Conservation (phyloP, 1,139 yeast species). For the Protomyces macrosporus region DNA sequence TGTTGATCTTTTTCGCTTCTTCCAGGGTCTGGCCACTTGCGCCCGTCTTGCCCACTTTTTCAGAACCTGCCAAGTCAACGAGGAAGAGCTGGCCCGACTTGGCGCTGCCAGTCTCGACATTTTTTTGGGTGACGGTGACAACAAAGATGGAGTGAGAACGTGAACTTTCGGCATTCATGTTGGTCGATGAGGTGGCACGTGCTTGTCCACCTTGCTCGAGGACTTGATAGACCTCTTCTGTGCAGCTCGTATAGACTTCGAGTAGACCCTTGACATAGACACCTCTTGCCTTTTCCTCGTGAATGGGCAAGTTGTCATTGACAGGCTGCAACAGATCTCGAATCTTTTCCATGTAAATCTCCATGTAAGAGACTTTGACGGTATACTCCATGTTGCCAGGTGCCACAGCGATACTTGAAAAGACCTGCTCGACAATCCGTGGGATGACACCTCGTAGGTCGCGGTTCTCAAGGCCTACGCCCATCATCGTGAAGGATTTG, state of each 20-base stretch:
- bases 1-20: slow-evolving; percentile 79
- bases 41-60: slow-evolving; percentile 77
- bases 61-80: slow-evolving; percentile 87
- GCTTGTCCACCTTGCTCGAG: slow-evolving; percentile 53
- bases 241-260: slow-evolving; percentile 54
- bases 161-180: slow-evolving; percentile 71
- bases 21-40: slow-evolving; percentile 70
- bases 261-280: slow-evolving; percentile 66
- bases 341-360: slow-evolving; percentile 73
- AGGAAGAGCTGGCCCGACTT: slow-evolving; percentile 66
- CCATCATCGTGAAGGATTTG: slow-evolving; percentile 81
- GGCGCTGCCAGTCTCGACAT: slow-evolving; percentile 50
- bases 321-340: slow-evolving; percentile 51
- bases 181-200: slow-evolving; percentile 59
- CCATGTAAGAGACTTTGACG: slow-evolving; percentile 70
- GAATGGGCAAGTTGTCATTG: slow-evolving; percentile 49
- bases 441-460: slow-evolving; percentile 61
- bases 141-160: slow-evolving; percentile 80
- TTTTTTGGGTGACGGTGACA: slow-evolving; percentile 58
- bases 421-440: slow-evolving; percentile 62
- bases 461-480: slow-evolving; percentile 47
- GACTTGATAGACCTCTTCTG: slow-evolving; percentile 55
- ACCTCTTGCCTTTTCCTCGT: slow-evolving; percentile 62
- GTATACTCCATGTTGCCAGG: slow-evolving; percentile 58
- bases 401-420: slow-evolving; percentile 51